These are phyloP conservation scores for Pisolithus microcarpus DNA, from an alignment of 768 basidiomycete species.

Conservation along the genomic window DNA sequence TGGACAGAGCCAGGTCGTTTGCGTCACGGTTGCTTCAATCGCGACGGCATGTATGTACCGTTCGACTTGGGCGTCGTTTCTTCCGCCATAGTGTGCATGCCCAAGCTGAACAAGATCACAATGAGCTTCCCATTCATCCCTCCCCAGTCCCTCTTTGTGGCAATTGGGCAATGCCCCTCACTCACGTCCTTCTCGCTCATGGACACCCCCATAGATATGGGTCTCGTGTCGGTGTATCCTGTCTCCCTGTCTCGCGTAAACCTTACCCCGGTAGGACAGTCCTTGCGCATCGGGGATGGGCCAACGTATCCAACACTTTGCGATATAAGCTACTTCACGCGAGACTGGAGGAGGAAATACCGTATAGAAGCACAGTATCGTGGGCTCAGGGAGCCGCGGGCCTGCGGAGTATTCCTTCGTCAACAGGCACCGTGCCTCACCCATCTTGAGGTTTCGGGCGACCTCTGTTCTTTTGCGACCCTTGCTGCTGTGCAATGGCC, in stretches of 20 bases:
- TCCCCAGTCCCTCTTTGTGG: slow-evolving; percentile 23
- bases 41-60: slow-evolving; percentile 26
- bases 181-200: slow-evolving; percentile 22
- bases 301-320: slow-evolving; percentile 26
- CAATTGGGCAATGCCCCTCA: slow-evolving; percentile 21
- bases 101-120: slow-evolving; percentile 23
- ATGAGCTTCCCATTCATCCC: slow-evolving; percentile 27
- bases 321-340: slow-evolving; percentile 28
- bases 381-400: slow-evolving; percentile 23
- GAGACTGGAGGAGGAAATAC: slow-evolving; percentile 30
- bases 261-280: slow-evolving; percentile 28
- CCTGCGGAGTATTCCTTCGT: slow-evolving; percentile 24
- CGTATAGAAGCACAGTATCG: slow-evolving; percentile 26
- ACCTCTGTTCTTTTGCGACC: slow-evolving; percentile 18
- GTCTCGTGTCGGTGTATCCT: slow-evolving; percentile 25
- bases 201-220: slow-evolving; percentile 31
- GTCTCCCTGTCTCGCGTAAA: slow-evolving; percentile 19
- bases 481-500: slow-evolving; percentile 28
- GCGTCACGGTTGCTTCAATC: slow-evolving; percentile 26
- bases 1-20: slow-evolving; percentile 31
- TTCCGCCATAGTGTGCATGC: slow-evolving; percentile 22
- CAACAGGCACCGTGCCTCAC: slow-evolving; percentile 23
- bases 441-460: slow-evolving; percentile 28
- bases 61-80: slow-evolving; percentile 20
- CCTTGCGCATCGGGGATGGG: slow-evolving; percentile 28